Evolutionary conservation across 169 alveolate species (phyloP), one percentile per base, ranked within the genome.

Genomic region (Neospora caninum): DNA sequence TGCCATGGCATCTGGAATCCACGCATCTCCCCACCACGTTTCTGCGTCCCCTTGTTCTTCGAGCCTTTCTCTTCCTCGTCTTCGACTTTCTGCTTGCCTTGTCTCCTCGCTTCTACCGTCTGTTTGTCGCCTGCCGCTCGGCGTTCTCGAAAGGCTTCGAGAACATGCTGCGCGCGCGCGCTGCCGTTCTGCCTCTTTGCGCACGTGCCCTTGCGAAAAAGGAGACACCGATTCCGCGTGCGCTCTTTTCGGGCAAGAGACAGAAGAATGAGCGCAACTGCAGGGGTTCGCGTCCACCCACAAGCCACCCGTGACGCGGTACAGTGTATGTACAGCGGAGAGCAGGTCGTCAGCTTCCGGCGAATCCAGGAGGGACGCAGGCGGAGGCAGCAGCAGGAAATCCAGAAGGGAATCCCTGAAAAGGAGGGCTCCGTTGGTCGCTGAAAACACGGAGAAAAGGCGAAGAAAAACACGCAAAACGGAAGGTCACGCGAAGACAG

Each of bases 1-100:
- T 38, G 86, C 39, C 1, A 78, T 36, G 43, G 86, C 86, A 16
- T 78, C 86, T 7, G 86, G 86, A 36, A 78, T 36, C 86, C 86
- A 78, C 27, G 86, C 41, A n/a, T 78, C 86, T 18, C 86, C 42
- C 86, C 86, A 78, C 86, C 86, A 78, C n/a, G 86, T 78, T 4
- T n/a, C 27, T n/a, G 86, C 39, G 45, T 78, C 86, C 4, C 86
- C 86, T n/a, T n/a, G n/a, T 64, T 64, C 73, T 64, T 64, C 73
- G 18, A 20, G n/a, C 27, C 73, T 27, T 64, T 27, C 73, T 27
- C 73, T 64, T 64, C 73, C 27, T 27, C 27, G n/a, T 64, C 27
- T 27, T 64, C 27, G n/a, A 20, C 27, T 64, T 4, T 2, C 43
- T 29, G 39, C 29, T 2, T n/a, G 39, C 86, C 31, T n/a, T n/a